Base-by-base conservation (phyloP, 228 moss, liverwort and hornwort genomes). In the Sphagnum fallax region DNA sequence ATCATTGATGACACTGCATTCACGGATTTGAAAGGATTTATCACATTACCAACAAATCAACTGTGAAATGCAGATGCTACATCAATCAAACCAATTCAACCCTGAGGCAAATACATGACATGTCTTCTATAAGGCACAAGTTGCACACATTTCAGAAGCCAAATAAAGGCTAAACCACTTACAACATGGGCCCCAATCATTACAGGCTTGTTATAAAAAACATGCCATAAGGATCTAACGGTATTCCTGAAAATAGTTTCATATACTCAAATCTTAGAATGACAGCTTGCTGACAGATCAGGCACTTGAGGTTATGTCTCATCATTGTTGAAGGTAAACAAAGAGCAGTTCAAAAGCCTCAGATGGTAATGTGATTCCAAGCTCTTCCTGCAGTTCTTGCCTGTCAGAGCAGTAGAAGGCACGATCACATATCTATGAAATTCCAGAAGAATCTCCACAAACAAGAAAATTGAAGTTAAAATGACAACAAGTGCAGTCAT, bases 331-430 rank as follows among this genome's bases (percentile, higher is more conserved):
- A 65, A 91, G 74, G 68, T 71, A 89, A 18, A 82, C 75, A 69
- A 97, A 97, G 53, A 93, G 93, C 49, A 93, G 72, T 75, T 97
- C 97, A 63, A 93, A 93, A 11, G 97, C 88, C 74, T 88, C 88
- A 12, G 75, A 69, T 58, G 90, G 93, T 69, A 97, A 76, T 64
- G 72, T 74, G 70, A 97, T 73, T 69, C 97, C 97, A 59, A 93
- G 91, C 85, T 93, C 97, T 73, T 97, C 97, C 68, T 93, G 73
- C 49, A 97, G 93, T 72, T 97, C 97, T 73, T 84, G 88, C 93
- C 97, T 97, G 78, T 60, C 67, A 77, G 6, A 92, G 84, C 66
- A 97, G 32, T 32, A 32, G 32, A 32, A 32, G 32, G 32, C 32
- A 32, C 2, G 0, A 32, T 32, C 32, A 32, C 32, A 32, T 32